Percentiles rank a stretch among this genome's conserved stretches.
Conservation (phyloP, 192 early-diverging fungal genomes). For the Coemansia biformis region DNA sequence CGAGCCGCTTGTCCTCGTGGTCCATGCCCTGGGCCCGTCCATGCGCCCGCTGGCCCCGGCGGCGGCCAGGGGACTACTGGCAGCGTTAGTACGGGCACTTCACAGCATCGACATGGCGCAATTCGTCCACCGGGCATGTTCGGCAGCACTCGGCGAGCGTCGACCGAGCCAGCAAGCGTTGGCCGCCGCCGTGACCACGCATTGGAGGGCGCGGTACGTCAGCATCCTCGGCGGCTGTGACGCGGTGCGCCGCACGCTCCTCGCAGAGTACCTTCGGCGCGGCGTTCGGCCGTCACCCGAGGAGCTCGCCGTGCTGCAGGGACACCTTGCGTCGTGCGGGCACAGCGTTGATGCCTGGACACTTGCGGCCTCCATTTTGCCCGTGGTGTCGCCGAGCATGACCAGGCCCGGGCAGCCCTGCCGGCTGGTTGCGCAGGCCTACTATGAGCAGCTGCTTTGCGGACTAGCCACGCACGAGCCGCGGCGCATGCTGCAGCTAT, state of each 20-base stretch:
- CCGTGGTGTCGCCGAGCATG: constrained; percentile 6
- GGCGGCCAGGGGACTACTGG: constrained; percentile 1
- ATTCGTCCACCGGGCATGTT: neutral
- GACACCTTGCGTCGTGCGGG: constrained; percentile 9
- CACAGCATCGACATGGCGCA: constrained; percentile 8
- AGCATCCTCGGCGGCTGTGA: constrained; percentile 4
- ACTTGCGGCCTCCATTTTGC: constrained; percentile 12
- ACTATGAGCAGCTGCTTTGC: constrained; percentile 25
- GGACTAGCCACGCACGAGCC: neutral
- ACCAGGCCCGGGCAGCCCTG: neutral
- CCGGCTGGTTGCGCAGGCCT: constrained; percentile 5
- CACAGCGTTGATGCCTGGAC: constrained; percentile 1
- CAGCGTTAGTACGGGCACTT: constrained; percentile 5
- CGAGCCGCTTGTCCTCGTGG: neutral
- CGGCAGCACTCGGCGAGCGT: neutral
- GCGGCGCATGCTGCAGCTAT: constrained; percentile 14
- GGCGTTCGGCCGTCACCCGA: constrained; percentile 21
- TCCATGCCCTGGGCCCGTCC: neutral
- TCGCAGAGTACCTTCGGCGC: constrained; percentile 17
- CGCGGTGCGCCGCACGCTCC: constrained; percentile 3
- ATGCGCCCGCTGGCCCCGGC: neutral
- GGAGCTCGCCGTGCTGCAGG: constrained; percentile 12
- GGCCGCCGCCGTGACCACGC: neutral
- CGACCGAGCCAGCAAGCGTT: neutral
- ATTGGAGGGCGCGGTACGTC: neutral